Conservation (phyloP, 1,284 basidiomycete genomes). For the Pterulicium gracile region DNA sequence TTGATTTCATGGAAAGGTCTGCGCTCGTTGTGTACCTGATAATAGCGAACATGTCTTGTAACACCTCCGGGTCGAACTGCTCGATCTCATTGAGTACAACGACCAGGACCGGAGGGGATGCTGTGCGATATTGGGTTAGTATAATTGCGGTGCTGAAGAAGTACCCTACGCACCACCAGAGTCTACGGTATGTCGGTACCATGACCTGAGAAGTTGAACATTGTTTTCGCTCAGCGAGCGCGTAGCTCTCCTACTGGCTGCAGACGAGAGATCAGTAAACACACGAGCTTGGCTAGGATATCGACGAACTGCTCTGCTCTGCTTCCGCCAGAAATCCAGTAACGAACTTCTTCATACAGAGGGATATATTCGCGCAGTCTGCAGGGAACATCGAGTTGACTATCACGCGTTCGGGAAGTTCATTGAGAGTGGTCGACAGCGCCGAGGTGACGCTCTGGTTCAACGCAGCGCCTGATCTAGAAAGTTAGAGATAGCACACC, state of each 20-base stretch:
- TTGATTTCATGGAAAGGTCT: not conserved
- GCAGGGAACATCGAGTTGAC: not conserved
- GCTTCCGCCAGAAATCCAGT: not conserved
- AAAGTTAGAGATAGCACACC: not conserved
- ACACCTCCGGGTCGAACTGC: constrained; percentile 43
- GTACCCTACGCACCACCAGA: not conserved
- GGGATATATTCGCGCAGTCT: not conserved
- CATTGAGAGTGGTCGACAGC: not conserved
- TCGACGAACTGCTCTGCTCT: not conserved
- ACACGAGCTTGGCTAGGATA: not conserved
- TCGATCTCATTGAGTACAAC: constrained; percentile 62
- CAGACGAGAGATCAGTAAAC: not conserved
- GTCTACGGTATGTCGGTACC: not conserved
- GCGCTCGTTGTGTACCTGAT: constrained; percentile 35
- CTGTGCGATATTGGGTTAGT: no score
- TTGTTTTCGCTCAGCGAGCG: not conserved
- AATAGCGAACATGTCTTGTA: constrained; percentile 59
- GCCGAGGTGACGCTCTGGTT: not conserved
- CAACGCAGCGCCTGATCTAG: not conserved
- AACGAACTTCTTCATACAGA: not conserved
- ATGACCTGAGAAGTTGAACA: not conserved
- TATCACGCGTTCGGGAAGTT: not conserved
- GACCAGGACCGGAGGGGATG: constrained; percentile 28
- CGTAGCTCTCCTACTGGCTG: not conserved
- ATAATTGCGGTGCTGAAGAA: no score